A percentile compares a stretch with the other conserved stretches of the same genome.
phyloP scores from a whole-genome alignment of 129 eudicot genomes.

The Smallanthus sonchifolius region DNA sequence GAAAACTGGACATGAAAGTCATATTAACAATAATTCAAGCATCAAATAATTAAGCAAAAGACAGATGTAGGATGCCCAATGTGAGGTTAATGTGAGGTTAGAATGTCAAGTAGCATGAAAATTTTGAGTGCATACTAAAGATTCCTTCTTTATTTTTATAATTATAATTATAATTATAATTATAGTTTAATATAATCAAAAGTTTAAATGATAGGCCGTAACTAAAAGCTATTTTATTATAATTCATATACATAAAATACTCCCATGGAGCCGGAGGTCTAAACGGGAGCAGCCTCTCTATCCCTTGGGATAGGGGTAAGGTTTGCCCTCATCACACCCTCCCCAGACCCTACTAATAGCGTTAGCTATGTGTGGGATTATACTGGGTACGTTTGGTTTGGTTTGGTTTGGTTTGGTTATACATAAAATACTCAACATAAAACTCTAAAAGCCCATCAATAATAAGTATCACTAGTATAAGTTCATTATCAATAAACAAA shows the following conservation, averaged over 20 bases:
- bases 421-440: background rate
- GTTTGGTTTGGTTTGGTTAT: too few species aligned
- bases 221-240: background rate
- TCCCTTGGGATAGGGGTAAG: too few species aligned
- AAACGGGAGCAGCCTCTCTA: too few species aligned
- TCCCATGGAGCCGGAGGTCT: too few species aligned
- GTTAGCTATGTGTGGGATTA: too few species aligned
- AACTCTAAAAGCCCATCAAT: too few species aligned
- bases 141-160: background rate
- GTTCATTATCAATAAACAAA: too few species aligned
- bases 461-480: too few species aligned
- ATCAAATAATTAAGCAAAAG: conserved; percentile 14
- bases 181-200: background rate
- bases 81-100: conserved; percentile 27
- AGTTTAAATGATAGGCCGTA: background rate
- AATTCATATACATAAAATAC: background rate
- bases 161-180: background rate
- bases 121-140: conserved; percentile 17
- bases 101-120: conserved; percentile 24
- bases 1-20: conserved; percentile 12
- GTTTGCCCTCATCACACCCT: too few species aligned
- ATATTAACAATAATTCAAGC: conserved; percentile 18
- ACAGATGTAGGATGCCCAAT: conserved; percentile 19
- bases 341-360: too few species aligned
- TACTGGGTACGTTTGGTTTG: too few species aligned